Conservation (phyloP, 306 rosid genomes). For the Cyamopsis tetragonoloba region DNA sequence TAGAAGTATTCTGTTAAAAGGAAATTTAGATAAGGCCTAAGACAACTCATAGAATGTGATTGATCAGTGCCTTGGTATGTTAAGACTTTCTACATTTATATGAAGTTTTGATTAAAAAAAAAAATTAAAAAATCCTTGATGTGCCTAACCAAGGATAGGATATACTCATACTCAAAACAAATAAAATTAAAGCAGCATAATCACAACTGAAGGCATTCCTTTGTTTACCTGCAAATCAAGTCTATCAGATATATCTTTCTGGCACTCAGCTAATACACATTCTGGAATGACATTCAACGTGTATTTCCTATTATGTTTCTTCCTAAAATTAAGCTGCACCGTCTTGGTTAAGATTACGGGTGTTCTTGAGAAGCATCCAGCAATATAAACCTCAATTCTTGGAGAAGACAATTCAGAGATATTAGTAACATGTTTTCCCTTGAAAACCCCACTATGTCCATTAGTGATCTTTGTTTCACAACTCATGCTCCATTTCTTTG, state of each 20-base stretch:
- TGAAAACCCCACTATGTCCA: conserved; percentile 56
- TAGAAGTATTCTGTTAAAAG: not conserved
- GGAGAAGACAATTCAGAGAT: conserved; percentile 46
- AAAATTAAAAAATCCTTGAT: too few relatives aligned
- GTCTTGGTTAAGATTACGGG: conserved; percentile 81
- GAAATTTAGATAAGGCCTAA: not conserved
- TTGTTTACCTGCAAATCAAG: conserved; percentile 61
- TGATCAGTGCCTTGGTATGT: too few relatives aligned
- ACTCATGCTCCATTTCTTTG: conserved; percentile 73
- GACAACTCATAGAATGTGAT: too few relatives aligned
- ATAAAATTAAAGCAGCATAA: too few relatives aligned
- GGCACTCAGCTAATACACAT: conserved; percentile 58
- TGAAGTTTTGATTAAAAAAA: not conserved
- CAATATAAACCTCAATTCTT: conserved; percentile 80
- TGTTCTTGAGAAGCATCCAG: conserved; percentile 75
- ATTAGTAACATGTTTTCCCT: conserved; percentile 54
- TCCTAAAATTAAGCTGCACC: conserved; percentile 53
- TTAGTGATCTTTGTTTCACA: conserved; percentile 54
- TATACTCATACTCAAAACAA: too few relatives aligned
- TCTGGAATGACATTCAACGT: conserved; percentile 74
- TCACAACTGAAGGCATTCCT: too few relatives aligned
- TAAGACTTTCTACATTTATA: too few relatives aligned
- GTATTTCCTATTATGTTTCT: conserved; percentile 58
- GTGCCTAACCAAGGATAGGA: too few relatives aligned
- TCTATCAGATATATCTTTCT: conserved; percentile 43